phyloP scores from a whole-genome alignment of 306 rosid species.

The Prosopis cineraria region DNA sequence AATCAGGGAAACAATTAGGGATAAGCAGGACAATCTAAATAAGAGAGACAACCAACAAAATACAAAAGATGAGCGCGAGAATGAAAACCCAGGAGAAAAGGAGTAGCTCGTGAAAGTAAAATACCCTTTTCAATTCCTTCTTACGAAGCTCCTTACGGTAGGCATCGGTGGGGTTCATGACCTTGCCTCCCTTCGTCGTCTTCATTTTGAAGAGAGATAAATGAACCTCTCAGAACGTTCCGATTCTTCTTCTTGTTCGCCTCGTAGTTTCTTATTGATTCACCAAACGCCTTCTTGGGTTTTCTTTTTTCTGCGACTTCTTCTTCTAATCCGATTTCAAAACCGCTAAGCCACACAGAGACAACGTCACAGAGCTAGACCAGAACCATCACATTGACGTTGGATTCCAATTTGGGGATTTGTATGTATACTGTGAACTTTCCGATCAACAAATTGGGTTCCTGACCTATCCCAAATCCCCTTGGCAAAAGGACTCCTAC shows the following conservation, averaged over 20 bases:
- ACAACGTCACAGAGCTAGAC: background rate
- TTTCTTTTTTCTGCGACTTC: background rate
- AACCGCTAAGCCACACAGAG: background rate
- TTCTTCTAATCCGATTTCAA: constrained; percentile 9
- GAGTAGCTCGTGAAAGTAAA: background rate
- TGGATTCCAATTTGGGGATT: background rate
- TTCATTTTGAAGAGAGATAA: constrained; percentile 47
- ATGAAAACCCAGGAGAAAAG: background rate
- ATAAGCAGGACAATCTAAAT: background rate
- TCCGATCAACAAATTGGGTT: background rate
- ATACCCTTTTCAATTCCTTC: constrained; percentile 76
- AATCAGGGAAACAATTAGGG: constrained; percentile 21
- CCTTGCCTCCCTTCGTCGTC: constrained; percentile 85
- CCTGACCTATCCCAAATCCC: background rate
- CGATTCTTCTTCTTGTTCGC: background rate
- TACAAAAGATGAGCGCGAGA: background rate
- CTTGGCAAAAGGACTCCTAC: background rate
- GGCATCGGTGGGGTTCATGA: constrained; percentile 81
- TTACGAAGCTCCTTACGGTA: constrained; percentile 80
- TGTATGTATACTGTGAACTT: background rate
- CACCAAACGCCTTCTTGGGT: background rate
- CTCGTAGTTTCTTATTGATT: background rate
- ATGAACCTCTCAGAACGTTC: background rate
- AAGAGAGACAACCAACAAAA: background rate
- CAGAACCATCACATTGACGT: background rate